Conservation (phyloP, 208 protist genomes). For the Spongospora subterranea region DNA sequence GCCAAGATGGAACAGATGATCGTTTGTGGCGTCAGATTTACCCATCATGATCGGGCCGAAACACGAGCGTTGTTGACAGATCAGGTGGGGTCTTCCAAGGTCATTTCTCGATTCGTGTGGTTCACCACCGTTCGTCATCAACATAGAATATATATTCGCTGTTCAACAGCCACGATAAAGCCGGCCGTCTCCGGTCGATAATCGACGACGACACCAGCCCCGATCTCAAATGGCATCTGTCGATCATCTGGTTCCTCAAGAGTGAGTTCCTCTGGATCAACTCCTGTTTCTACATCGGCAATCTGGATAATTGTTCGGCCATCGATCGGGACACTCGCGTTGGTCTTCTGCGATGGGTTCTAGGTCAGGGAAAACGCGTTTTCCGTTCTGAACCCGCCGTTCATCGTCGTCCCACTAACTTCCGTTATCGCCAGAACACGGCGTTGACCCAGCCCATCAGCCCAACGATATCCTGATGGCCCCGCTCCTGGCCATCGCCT, state of each 20-base stretch:
- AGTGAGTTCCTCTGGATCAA: background rate
- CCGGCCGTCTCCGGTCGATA: no score
- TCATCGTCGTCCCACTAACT: background rate
- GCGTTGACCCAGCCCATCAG: background rate
- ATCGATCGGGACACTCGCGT: background rate
- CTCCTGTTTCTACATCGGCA: background rate
- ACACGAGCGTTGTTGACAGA: no score
- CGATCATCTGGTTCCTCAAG: background rate
- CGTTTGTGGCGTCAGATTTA: no score
- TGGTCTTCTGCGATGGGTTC: background rate
- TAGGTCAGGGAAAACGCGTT: no score
- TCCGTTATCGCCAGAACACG: background rate
- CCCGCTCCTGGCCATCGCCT: background rate
- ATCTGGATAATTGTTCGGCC: background rate
- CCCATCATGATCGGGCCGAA: no score
- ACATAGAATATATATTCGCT: no score
- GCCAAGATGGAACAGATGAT: no score
- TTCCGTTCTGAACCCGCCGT: no score
- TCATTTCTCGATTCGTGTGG: no score
- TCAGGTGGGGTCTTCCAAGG: no score
- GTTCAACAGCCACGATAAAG: no score
- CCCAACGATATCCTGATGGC: background rate
- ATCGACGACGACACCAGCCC: background rate
- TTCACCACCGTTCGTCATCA: no score
- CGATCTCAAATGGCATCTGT: background rate